Base-by-base conservation (phyloP, 1,284 basidiomycete genomes). In the Fistulinella cinereoalba region DNA sequence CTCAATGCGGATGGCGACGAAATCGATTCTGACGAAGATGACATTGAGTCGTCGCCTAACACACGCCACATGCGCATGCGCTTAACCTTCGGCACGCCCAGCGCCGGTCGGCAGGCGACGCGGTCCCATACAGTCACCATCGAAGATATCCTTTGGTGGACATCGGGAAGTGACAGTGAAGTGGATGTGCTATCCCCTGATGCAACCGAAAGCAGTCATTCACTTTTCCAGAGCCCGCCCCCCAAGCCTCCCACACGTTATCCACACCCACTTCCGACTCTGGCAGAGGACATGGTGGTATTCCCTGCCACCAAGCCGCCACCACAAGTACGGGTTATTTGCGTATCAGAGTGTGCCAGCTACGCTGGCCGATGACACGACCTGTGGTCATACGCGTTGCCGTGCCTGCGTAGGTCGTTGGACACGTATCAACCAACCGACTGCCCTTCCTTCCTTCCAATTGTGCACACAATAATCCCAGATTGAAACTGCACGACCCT, bases 1-100 rank as follows among this genome's bases (percentile, higher is more conserved):
- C 69, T 82, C 29, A 75, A 81, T 61, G 62, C 72, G 7, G 76
- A 82, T 54, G 79, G 79, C 1, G 74, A 81, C 50, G 77, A 79
- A 54, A 73, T 82, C 50, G 67, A 77, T 11, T 70, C 71, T 0
- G 75, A 76, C 13, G 77, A 64, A 23, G 64, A 63, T 15, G 51
- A 55, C 28, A 48, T 48, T 21, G 52, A 10, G 10, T 9, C 49
- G n/a, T 52, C 56, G 15, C 47, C 52, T n/a, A 45, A 51, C 42
- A 58, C 51, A 16, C 59, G 57, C n/a, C 62, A 58, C 31, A 47
- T 55, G 43, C 62, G 61, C 15, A 58, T 61, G 68, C 58, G 63
- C 11, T 52, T 56, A 34, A 45, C 60, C 21, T 52, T 58, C 58
- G 51, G 58, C 21, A 41, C 43, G 7, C 40, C 54, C 2, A 48